Percentiles rank a stretch among this genome's conserved stretches.
Evolutionary conservation across 2,329 filamentous ascomycete species (phyloP).

Genomic region (Alternaria rosae): DNA sequence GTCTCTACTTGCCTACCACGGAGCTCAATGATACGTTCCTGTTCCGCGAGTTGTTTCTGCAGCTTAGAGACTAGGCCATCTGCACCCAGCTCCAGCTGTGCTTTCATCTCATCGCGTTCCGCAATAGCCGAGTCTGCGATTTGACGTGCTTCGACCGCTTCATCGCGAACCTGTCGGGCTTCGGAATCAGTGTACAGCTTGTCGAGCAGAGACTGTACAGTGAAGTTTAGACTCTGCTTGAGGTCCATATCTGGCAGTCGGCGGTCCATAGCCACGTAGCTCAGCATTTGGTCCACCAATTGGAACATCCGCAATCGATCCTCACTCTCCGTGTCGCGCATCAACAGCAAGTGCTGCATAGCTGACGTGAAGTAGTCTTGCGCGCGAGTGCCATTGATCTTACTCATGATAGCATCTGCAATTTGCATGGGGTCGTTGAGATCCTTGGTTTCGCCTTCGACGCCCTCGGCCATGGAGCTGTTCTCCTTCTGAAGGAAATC

Average conservation of each 20-base stretch:
- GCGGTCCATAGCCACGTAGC: conserved; percentile 98
- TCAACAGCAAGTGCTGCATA: conserved; percentile 91
- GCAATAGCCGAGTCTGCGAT: conserved; percentile 96
- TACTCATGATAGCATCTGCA: conserved; percentile 88
- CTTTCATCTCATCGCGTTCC: conserved; percentile 92
- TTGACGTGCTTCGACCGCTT: conserved; percentile 86
- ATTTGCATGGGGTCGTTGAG: conserved; percentile 93
- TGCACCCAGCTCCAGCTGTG: conserved; percentile 86
- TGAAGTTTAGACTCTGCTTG: conserved; percentile 97
- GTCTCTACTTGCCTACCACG: conserved; percentile 85
- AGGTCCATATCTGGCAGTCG: conserved; percentile 95
- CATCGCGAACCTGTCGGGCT: conserved; percentile 88
- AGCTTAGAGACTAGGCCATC: conserved; percentile 92
- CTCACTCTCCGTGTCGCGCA: conserved; percentile 89
- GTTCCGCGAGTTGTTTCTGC: conserved; percentile 93
- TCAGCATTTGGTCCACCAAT: conserved; percentile 97
- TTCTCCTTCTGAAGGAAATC: conserved; percentile 92
- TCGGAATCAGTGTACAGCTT: conserved; percentile 97
- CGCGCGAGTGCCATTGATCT: conserved; percentile 81
- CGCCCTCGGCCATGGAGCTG: conserved; percentile 86
- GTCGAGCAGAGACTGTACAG: conserved; percentile 92
- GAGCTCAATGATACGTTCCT: conserved; percentile 87
- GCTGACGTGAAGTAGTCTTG: conserved; percentile 97
- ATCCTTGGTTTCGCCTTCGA: conserved; percentile 87
- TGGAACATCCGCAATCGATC: conserved; percentile 96